Percentiles rank a stretch among this genome's conserved stretches.
These are phyloP conservation scores for Fusarium xyrophilum DNA, from an alignment of 2,329 filamentous ascomycete species.

Conservation along the genomic window DNA sequence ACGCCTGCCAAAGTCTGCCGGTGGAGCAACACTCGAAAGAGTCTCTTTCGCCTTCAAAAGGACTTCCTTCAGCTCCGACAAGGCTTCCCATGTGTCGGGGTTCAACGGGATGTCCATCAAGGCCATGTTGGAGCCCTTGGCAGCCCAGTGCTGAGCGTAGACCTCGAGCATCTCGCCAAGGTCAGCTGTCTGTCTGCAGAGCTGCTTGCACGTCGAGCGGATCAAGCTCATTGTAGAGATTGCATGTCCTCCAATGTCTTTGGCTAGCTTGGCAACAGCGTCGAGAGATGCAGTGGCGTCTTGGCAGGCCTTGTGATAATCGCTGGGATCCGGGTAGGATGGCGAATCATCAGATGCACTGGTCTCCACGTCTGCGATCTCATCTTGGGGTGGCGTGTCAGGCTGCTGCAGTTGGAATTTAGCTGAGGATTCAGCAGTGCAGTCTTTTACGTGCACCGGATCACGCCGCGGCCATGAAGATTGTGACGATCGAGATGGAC, in stretches of 20 bases:
- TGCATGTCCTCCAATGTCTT: slow-evolving; percentile 5
- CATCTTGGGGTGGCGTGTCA: background rate
- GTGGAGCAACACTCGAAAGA: background rate
- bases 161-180: slow-evolving; percentile 21
- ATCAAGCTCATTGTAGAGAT: slow-evolving; percentile 30
- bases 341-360: fast-evolving
- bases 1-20: background rate
- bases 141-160: slow-evolving; percentile 25
- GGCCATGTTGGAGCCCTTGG: slow-evolving; percentile 7
- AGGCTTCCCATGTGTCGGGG: slow-evolving; percentile 20
- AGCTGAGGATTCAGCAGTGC: background rate
- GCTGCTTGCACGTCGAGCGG: slow-evolving; percentile 12
- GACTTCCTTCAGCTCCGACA: slow-evolving; percentile 1
- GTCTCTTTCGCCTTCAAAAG: background rate
- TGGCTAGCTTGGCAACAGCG: background rate
- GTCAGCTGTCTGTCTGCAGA: slow-evolving; percentile 22
- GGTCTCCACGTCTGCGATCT: no score
- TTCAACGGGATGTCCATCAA: slow-evolving; percentile 21
- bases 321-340: background rate
- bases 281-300: background rate
- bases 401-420: background rate
- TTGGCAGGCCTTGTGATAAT: slow-evolving; percentile 16
- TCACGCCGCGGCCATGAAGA: fast-evolving
- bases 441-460: fast-evolving
- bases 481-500: background rate